Percentiles rank a stretch among this genome's conserved stretches.
These are phyloP conservation scores for Kuraishia capsulata DNA, from an alignment of 805 yeast genomes.

Conservation along the genomic window DNA sequence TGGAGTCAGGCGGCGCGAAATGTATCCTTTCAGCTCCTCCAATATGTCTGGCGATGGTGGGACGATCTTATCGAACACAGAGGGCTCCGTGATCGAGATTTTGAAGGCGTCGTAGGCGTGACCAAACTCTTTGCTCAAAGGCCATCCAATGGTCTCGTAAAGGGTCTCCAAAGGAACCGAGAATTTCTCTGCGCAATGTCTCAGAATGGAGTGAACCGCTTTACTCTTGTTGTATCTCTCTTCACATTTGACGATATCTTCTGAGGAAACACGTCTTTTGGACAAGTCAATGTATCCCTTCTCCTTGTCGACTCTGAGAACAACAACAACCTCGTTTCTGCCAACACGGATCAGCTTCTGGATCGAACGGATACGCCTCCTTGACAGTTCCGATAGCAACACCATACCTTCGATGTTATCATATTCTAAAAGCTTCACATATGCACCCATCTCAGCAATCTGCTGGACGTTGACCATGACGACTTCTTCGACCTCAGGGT, in stretches of 20 bases:
- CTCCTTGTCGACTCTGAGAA: slow-evolving; percentile 95
- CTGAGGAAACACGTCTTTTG: slow-evolving; percentile 96
- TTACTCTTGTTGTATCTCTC: slow-evolving; percentile 95
- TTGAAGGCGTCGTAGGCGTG: slow-evolving; percentile 98
- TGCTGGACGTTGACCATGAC: slow-evolving; percentile 98
- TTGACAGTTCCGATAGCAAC: slow-evolving; percentile 85
- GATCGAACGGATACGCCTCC: slow-evolving; percentile 97
- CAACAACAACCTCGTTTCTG: slow-evolving; percentile 96
- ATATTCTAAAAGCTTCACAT: slow-evolving; percentile 89
- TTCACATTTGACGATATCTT: slow-evolving; percentile 94
- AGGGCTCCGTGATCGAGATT: slow-evolving; percentile 84
- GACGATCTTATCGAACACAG: slow-evolving; percentile 72
- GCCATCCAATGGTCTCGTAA: slow-evolving; percentile 94
- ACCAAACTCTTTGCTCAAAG: slow-evolving; percentile 88
- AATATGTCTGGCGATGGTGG: slow-evolving; percentile 69
- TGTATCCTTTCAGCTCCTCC: slow-evolving; percentile 79
- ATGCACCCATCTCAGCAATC: slow-evolving; percentile 99
- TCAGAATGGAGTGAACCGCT: slow-evolving; percentile 95
- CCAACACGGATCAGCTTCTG: slow-evolving; percentile 98
- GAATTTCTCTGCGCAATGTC: slow-evolving; percentile 98
- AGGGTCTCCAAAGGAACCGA: slow-evolving; percentile 76
- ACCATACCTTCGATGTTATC: slow-evolving; percentile 99
- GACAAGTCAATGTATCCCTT: slow-evolving; percentile 97
- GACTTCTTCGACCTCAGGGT: slow-evolving; percentile 97
- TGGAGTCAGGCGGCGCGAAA: slow-evolving; percentile 90